Evolutionary conservation across 495 filamentous ascomycete species (phyloP), one percentile per base, ranked within the genome.

Genomic region (Penicillium odoratum): DNA sequence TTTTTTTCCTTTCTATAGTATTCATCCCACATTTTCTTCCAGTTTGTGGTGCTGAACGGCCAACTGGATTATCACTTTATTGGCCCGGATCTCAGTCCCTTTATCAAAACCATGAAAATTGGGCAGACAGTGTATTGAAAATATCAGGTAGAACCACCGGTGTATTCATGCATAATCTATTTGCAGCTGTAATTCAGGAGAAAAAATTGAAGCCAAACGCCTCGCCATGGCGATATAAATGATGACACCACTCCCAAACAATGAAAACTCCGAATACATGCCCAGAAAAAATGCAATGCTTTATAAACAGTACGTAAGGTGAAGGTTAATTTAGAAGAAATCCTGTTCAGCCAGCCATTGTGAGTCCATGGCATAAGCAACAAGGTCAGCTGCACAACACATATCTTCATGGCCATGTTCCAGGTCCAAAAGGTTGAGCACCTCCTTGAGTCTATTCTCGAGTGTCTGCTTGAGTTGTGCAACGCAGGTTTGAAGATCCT

Each of bases 351-450:
- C 67, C 55, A 80, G 55, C 77, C 77, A 80, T 44, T 74, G 67
- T 29, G 70, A 72, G 49, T 78, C 75, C 63, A 80, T 76, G 11
- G 75, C 77, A 53, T 75, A 80, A 8, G 77, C 74, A 11, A 80
- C 72, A 25, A 80, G 51, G 64, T 78, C 75, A n/a, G 74, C 75
- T 4, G 77, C 74, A 62, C 75, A 80, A 44, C 76, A 78, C 73
- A 80, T 80, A 38, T 80, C 77, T 33, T 77, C 71, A 44, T 73
- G 69, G 4, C 75, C 70, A 30, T 74, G 51, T 47, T 77, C 72
- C 0, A 78, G 56, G 55, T 78, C 74, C 13, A 80, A 55, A 31
- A 78, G 71, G 13, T 63, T 64, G 15, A 76, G 60, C 7, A 80
- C 66, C 5, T 55, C 18, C 5, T 62, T 52, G 25, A 80, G 53